Conservation (phyloP, 805 yeast species). For the Ogataea zsoltii region DNA sequence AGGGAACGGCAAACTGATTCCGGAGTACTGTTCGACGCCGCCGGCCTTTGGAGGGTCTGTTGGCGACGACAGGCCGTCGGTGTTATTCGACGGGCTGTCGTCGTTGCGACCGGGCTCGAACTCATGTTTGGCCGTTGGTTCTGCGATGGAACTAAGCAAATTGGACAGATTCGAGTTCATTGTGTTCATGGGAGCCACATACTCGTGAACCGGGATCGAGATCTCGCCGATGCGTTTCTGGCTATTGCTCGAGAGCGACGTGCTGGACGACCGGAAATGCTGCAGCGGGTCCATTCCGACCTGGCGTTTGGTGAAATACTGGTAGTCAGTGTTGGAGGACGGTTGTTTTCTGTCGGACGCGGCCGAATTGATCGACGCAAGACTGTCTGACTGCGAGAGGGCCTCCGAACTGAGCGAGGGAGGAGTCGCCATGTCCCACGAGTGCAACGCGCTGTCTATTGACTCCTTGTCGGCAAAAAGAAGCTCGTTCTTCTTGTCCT, state of each 20-base stretch:
- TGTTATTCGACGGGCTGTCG: conserved; percentile 4
- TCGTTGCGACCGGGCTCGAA: background rate
- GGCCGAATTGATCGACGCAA: conserved; percentile 23
- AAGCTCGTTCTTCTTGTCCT: background rate
- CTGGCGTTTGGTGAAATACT: conserved; percentile 26
- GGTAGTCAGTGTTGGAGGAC: conserved; percentile 11
- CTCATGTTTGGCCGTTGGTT: background rate
- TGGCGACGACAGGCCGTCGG: background rate
- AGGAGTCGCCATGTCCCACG: conserved; percentile 34
- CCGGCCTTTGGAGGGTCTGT: conserved; percentile 2
- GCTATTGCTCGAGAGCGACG: conserved; percentile 9
- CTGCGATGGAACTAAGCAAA: conserved; percentile 21
- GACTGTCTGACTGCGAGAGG: conserved; percentile 24
- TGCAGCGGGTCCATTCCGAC: conserved; percentile 36
- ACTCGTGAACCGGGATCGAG: conserved; percentile 36
- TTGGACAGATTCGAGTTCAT: conserved; percentile 36
- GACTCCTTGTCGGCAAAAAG: conserved; percentile 15
- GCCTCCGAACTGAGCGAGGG: conserved; percentile 17
- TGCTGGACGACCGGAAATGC: conserved; percentile 25
- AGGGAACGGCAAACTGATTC: conserved; percentile 25
- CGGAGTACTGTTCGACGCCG: conserved; percentile 14
- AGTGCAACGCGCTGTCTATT: conserved; percentile 18
- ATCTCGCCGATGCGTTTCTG: conserved; percentile 35
- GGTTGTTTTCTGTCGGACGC: conserved; percentile 11
- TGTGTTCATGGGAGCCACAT: conserved; percentile 37